phyloP scores from a whole-genome alignment of 257 asterid species.

The Verbena officinalis region DNA sequence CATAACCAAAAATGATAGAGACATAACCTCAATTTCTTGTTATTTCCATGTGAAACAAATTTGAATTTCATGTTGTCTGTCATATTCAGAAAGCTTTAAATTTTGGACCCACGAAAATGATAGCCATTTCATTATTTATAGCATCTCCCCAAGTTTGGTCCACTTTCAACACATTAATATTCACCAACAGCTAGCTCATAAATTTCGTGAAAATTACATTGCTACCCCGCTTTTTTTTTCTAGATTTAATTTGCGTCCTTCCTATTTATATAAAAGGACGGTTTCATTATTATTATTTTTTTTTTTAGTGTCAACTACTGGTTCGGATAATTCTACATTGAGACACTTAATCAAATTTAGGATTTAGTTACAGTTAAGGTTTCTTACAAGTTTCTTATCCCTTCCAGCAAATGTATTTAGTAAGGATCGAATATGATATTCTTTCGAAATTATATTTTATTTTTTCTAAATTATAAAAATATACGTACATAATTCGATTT shows the following conservation, averaged over 20 bases:
- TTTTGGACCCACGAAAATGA: slow-evolving; percentile 33
- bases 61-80: slow-evolving; percentile 34
- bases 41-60: slow-evolving; percentile 34
- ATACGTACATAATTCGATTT: too few species aligned
- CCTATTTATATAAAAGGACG: background rate
- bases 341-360: too few species aligned
- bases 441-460: too few species aligned
- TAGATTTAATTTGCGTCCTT: slow-evolving; percentile 1
- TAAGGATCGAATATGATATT: too few species aligned
- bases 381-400: too few species aligned
- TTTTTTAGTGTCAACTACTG: too few species aligned
- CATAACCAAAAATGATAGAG: slow-evolving; percentile 3
- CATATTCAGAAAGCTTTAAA: background rate
- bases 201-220: background rate
- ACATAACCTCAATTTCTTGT: slow-evolving; percentile 4
- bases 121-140: slow-evolving; percentile 14
- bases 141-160: slow-evolving; percentile 23
- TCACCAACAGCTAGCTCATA: slow-evolving; percentile 13
- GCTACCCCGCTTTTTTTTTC: background rate
- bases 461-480: too few species aligned
- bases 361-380: too few species aligned
- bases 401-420: too few species aligned
- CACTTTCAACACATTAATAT: slow-evolving; percentile 15
- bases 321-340: too few species aligned
- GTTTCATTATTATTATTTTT: background rate